phyloP scores from a whole-genome alignment of 2,329 filamentous ascomycete genomes.

The Fusarium sp. region DNA sequence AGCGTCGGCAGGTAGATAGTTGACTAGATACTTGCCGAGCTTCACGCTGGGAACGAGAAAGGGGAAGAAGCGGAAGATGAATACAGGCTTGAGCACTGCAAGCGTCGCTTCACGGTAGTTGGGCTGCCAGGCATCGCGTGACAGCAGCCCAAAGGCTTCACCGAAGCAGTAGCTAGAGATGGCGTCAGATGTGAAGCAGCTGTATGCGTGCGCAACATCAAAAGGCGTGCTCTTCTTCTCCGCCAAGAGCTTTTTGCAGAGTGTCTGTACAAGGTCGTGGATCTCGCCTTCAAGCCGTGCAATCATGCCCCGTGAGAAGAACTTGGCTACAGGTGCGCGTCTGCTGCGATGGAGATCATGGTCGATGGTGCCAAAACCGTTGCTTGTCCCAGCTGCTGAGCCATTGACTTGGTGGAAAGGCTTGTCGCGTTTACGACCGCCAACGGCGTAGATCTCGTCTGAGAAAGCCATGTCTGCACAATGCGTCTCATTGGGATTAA shows the following conservation, averaged over 20 bases:
- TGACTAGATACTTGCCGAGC: conserved; percentile 8
- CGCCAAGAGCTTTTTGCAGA: conserved; percentile 7
- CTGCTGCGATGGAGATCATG: conserved; percentile 16
- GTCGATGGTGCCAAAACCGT: conserved; percentile 11
- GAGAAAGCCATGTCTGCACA: conserved; percentile 27
- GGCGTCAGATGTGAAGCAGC: conserved; percentile 14
- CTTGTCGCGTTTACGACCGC: conserved; percentile 24
- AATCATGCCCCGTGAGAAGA: conserved; percentile 26
- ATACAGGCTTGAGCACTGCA: conserved; percentile 20
- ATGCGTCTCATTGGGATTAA: conserved; percentile 15
- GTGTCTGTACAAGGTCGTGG: conserved; percentile 10
- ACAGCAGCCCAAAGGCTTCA: conserved; percentile 16
- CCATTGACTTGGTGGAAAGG: conserved; percentile 17
- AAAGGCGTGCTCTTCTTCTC: background rate
- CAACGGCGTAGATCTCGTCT: conserved; percentile 18
- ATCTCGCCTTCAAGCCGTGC: conserved; percentile 6
- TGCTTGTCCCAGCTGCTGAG: conserved; percentile 9
- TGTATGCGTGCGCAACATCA: conserved; percentile 16
- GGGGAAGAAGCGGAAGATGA: conserved; percentile 15
- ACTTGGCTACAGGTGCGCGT: conserved; percentile 14
- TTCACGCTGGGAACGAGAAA: conserved; percentile 17
- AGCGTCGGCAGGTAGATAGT: background rate
- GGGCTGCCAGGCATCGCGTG: conserved; percentile 2
- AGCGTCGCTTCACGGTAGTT: conserved; percentile 26
- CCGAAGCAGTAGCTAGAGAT: conserved; percentile 24